Conservation (phyloP, 176 grass and related monocot species). For the Oryza officinalis region DNA sequence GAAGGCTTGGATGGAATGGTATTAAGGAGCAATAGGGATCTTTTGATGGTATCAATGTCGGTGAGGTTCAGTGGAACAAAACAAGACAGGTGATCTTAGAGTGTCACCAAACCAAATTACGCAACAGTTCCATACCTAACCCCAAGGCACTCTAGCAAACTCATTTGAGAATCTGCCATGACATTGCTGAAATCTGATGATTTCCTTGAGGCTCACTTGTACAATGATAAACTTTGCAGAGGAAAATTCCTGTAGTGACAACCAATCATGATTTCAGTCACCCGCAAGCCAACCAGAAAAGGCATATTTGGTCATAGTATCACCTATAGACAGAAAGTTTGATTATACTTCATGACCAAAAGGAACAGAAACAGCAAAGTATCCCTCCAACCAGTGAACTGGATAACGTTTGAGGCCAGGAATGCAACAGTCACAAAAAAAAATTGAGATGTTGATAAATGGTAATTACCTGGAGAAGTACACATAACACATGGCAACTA, state of each 20-base stretch:
- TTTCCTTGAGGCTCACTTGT: conserved; percentile 20
- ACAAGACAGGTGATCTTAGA: neutral
- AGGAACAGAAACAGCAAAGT: conserved; percentile 2
- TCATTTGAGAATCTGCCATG: conserved; percentile 29
- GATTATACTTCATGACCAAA: neutral
- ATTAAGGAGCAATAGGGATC: neutral
- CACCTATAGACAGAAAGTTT: neutral
- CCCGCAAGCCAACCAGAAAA: conserved; percentile 19
- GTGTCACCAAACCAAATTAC: neutral
- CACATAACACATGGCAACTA: neutral
- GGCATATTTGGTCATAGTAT: neutral
- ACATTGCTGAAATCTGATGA: conserved; percentile 20
- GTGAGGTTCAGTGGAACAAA: neutral
- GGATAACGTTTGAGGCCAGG: neutral
- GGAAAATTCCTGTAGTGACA: conserved; percentile 27
- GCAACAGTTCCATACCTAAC: conserved; percentile 30
- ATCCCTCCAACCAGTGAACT: conserved; percentile 3
- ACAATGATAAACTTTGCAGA: conserved; percentile 17
- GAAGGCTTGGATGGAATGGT: neutral
- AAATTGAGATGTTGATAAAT: neutral
- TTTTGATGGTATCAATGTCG: neutral
- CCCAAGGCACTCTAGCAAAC: conserved; percentile 34
- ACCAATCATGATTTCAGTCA: conserved; percentile 24
- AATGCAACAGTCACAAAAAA: conserved; percentile 25
- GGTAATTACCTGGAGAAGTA: conserved; percentile 40